Evolutionary conservation across 768 basidiomycete genomes (phyloP).

Genomic region (Boletus pseudo-olivaceus): DNA sequence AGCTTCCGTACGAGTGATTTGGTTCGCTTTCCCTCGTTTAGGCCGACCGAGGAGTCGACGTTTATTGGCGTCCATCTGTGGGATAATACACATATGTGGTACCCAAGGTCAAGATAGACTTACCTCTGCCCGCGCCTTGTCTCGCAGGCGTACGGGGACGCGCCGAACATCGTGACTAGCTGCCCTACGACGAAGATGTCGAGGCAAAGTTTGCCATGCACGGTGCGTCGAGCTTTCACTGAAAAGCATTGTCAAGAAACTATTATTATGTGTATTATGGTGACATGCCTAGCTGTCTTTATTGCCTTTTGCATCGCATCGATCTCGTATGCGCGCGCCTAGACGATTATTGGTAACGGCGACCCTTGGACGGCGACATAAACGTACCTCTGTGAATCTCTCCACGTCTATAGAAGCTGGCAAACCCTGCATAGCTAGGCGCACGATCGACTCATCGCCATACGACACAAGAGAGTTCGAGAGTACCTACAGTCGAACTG

Average conservation of each 20-base stretch:
- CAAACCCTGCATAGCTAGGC: conserved; percentile 53
- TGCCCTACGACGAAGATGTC: conserved; percentile 86
- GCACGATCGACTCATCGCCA: not conserved
- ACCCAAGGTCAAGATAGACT: conserved; percentile 5
- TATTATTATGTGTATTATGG: fast-evolving
- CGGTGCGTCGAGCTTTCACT: conserved; percentile 73
- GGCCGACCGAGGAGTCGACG: conserved; percentile 44
- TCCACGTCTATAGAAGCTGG: conserved; percentile 83
- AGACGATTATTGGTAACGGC: conserved; percentile 1
- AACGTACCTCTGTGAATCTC: conserved; percentile 74
- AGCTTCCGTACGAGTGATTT: conserved; percentile 52
- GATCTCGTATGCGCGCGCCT: conserved; percentile 90
- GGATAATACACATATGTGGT: conserved; percentile 29
- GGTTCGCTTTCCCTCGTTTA: conserved; percentile 61
- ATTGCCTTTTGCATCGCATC: conserved; percentile 86
- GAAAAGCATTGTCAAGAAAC: not conserved
- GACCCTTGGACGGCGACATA: not conserved
- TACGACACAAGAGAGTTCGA: not conserved
- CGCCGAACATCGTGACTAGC: conserved; percentile 93
- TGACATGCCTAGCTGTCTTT: conserved; percentile 62
- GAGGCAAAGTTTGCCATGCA: conserved; percentile 90
- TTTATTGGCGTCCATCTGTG: conserved; percentile 52
- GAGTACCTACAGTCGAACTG: conserved; percentile 40
- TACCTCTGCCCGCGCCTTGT: conserved; percentile 82
- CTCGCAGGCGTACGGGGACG: conserved; percentile 79